These are phyloP conservation scores for Fusarium chuoi DNA, from an alignment of 2,329 filamentous ascomycete genomes.

Conservation along the genomic window DNA sequence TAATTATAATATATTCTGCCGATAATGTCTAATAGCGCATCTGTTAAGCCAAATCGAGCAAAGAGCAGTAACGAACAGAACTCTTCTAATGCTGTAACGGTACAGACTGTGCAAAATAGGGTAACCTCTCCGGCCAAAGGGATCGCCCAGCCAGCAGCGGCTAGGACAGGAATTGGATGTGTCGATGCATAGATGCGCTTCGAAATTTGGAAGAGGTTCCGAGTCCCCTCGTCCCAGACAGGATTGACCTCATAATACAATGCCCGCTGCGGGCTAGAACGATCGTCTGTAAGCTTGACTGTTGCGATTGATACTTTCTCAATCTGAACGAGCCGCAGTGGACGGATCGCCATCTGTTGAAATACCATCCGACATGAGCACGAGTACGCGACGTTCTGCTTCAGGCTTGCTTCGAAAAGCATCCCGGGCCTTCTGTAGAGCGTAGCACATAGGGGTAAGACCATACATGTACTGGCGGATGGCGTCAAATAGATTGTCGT, in stretches of 20 bases:
- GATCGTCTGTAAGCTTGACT: not conserved
- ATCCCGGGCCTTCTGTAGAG: rapidly evolving
- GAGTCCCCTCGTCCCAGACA: not conserved
- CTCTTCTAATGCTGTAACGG: not conserved
- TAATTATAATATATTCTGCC: no score
- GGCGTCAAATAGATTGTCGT: not conserved
- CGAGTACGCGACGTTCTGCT: not conserved
- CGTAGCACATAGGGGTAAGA: rapidly evolving
- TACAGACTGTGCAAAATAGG: not conserved
- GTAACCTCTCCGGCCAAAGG: not conserved
- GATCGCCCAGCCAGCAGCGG: not conserved
- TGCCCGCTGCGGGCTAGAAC: not conserved
- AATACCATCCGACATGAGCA: not conserved
- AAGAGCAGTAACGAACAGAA: not conserved
- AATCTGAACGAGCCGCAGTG: rapidly evolving
- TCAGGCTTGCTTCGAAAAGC: not conserved
- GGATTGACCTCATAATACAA: not conserved
- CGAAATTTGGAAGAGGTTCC: not conserved
- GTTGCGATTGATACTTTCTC: not conserved
- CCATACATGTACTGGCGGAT: not conserved
- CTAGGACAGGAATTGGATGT: not conserved
- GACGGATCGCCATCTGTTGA: not conserved
- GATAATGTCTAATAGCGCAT: not conserved
- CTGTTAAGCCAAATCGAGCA: not conserved
- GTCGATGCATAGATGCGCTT: not conserved